Conservation (phyloP, 2,329 filamentous ascomycete species). For the Aspergillus udagawae region DNA sequence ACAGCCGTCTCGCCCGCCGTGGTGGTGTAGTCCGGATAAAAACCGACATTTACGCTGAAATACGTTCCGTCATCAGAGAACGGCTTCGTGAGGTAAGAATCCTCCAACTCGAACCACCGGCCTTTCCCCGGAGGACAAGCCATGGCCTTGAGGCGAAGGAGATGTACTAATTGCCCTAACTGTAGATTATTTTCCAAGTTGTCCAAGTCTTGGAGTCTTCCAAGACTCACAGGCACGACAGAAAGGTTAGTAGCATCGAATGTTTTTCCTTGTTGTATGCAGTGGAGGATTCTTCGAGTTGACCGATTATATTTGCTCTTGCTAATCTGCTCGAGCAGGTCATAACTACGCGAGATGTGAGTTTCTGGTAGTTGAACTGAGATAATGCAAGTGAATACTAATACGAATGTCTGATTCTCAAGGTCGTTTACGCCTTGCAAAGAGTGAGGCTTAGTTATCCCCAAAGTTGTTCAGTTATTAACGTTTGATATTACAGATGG, state of each 20-base stretch:
- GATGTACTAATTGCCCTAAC: not conserved
- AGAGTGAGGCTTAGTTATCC: slow-evolving; percentile 7
- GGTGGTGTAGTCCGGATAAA: slow-evolving; percentile 31
- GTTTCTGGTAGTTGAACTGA: not conserved
- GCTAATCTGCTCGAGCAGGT: slow-evolving; percentile 6
- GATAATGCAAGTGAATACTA: not conserved
- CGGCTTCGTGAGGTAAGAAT: slow-evolving; percentile 21
- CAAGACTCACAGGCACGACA: not conserved
- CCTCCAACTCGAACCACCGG: not conserved
- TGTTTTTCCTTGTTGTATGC: not conserved
- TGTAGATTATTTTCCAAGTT: slow-evolving; percentile 23
- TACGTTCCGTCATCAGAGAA: slow-evolving; percentile 17
- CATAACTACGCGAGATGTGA: slow-evolving; percentile 14
- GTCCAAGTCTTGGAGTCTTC: slow-evolving; percentile 20
- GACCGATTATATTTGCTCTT: not conserved
- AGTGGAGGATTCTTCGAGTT: not conserved
- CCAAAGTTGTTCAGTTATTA: not conserved
- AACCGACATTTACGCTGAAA: slow-evolving; percentile 24
- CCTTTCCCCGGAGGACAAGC: not conserved
- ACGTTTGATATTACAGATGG: slow-evolving; percentile 9
- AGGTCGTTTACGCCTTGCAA: slow-evolving; percentile 14
- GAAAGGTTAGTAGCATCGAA: slow-evolving; percentile 12
- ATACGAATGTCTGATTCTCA: not conserved
- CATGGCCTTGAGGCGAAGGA: not conserved
- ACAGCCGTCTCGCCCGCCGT: slow-evolving; percentile 34